These are phyloP conservation scores for Crithidia sp. DNA, from an alignment of 208 protist genomes.

Conservation along the genomic window DNA sequence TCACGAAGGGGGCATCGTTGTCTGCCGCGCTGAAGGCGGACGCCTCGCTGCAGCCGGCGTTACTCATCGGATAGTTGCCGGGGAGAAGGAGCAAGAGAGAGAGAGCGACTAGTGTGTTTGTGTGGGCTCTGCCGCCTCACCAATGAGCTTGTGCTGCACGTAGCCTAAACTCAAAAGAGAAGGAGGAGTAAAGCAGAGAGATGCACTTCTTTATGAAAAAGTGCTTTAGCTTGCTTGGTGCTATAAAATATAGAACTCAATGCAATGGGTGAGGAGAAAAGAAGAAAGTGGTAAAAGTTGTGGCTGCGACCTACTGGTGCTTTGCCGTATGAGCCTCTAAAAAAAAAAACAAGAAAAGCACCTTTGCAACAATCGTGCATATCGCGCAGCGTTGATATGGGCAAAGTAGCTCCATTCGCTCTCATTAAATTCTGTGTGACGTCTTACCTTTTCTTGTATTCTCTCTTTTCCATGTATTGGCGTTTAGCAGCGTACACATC, in stretches of 20 bases:
- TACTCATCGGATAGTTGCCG: neutral
- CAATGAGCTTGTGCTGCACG: no score
- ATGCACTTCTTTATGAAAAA: no score
- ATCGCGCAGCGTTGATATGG: no score
- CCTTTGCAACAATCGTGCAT: no score
- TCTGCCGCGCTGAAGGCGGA: neutral
- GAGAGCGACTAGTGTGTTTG: neutral
- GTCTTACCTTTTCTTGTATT: neutral
- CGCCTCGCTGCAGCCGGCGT: neutral
- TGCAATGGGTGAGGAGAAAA: neutral
- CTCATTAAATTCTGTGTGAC: no score
- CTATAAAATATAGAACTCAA: neutral
- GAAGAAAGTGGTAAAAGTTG: neutral
- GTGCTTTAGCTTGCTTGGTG: no score
- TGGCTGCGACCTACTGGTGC: neutral
- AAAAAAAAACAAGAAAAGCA: no score
- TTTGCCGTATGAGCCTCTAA: no score
- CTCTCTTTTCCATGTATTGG: neutral
- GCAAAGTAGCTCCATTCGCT: no score
- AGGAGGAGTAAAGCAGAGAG: neutral
- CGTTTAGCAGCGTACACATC: neutral
- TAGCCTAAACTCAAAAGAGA: no score
- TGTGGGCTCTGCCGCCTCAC: neutral
- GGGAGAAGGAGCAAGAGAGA: neutral
- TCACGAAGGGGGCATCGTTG: neutral